phyloP scores from a whole-genome alignment of 2,329 filamentous ascomycete species.

The Neofusicoccum ribis region DNA sequence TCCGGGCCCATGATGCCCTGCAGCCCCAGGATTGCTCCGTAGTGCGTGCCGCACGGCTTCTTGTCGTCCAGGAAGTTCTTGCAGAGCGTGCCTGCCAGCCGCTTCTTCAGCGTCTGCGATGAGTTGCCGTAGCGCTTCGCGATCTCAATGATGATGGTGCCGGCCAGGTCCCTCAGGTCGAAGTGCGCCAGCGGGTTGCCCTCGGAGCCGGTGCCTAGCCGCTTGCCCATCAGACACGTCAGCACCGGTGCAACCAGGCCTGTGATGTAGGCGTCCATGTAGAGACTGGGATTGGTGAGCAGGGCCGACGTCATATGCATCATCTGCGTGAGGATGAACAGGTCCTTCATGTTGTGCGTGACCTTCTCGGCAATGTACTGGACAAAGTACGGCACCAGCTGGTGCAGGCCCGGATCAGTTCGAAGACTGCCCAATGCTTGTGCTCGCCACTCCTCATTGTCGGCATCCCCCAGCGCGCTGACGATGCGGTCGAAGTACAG shows the following conservation, averaged over 20 bases:
- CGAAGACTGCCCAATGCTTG: conserved; percentile 83
- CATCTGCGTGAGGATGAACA: conserved; percentile 86
- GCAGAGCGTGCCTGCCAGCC: conserved; percentile 88
- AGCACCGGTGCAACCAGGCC: conserved; percentile 81
- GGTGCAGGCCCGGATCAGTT: conserved; percentile 89
- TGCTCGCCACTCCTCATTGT: conserved; percentile 80
- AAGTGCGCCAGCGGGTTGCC: conserved; percentile 59
- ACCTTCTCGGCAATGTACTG: conserved; percentile 96
- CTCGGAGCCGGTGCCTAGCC: conserved; percentile 63
- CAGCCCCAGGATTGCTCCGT: conserved; percentile 82
- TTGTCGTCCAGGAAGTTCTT: conserved; percentile 88
- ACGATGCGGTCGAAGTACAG: conserved; percentile 97
- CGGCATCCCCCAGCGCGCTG: conserved; percentile 82
- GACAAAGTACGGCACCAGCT: conserved; percentile 93
- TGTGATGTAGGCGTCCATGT: conserved; percentile 68
- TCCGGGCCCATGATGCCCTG: conserved; percentile 72
- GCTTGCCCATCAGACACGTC: conserved; percentile 84
- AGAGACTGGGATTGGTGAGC: conserved; percentile 79
- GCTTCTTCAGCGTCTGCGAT: conserved; percentile 79
- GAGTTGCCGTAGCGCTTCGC: conserved; percentile 77
- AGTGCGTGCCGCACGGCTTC: conserved; percentile 80
- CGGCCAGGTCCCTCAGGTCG: conserved; percentile 78
- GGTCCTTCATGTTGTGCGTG: conserved; percentile 86
- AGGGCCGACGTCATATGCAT: conserved; percentile 86
- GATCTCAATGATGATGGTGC: conserved; percentile 76